Conservation (phyloP, 1,284 basidiomycete species). For the Marasmius oreades region DNA sequence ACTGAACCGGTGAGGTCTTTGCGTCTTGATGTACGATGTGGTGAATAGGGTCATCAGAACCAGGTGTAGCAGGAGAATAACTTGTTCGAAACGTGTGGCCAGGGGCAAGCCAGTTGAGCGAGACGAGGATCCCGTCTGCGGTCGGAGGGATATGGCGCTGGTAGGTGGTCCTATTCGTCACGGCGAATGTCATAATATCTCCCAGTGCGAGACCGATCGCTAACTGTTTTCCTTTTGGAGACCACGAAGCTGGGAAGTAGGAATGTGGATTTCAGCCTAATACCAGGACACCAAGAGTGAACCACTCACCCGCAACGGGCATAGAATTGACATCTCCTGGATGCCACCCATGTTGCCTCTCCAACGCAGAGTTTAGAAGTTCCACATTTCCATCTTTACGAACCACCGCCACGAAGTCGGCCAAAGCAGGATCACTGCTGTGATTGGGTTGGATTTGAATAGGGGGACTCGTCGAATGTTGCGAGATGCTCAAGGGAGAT, state of each 20-base stretch:
- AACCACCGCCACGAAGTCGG: conserved; percentile 59
- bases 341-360: conserved; percentile 62
- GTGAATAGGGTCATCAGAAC: conserved; percentile 51
- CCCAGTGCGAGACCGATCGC: conserved; percentile 73
- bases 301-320: conserved; percentile 53
- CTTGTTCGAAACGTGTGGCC: conserved; percentile 66
- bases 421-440: conserved; percentile 44
- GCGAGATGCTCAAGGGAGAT: conserved; percentile 44
- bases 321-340: conserved; percentile 44
- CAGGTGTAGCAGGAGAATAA: conserved; percentile 49
- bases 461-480: conserved; percentile 40
- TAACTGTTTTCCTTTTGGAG: conserved; percentile 83
- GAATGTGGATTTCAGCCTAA: conserved; percentile 12
- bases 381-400: conserved; percentile 51
- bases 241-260: conserved; percentile 64
- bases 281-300: conserved; percentile 6
- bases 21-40: conserved; percentile 59
- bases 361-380: conserved; percentile 51
- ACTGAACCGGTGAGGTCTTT: conserved; percentile 51
- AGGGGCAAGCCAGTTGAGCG: conserved; percentile 70
- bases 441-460: conserved; percentile 65
- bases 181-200: conserved; percentile 67
- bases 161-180: conserved; percentile 48
- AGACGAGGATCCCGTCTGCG: conserved; percentile 47
- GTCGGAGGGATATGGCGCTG: conserved; percentile 65